Evolutionary conservation across 345 rosid genomes (phyloP), one percentile per base, ranked within the genome.

Genomic region (Brassica rapa): DNA sequence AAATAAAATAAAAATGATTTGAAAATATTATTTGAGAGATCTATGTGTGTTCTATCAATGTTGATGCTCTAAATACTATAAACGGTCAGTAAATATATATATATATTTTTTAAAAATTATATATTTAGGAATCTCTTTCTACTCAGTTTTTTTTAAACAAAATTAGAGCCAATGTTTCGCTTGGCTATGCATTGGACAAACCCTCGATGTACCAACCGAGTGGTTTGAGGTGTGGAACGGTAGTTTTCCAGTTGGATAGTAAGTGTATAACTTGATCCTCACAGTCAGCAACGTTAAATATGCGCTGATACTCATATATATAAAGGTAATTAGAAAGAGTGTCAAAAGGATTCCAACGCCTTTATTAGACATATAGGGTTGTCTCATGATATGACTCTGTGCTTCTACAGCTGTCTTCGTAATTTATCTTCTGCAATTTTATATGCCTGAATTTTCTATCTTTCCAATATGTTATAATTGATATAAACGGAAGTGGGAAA

Each of bases 361-460:
- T 77, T 83, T 87, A 62, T 55, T 68, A 68, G 82, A 75, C 87
- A 79, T 81, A 78, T 75, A 62, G 82, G 75, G 76, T 80, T 84
- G 86, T 83, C 82, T 84, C 88, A 77, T 83, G 89, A 87, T 82
- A 71, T 80, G 85, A 82, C 84, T 70, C 35, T 83, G 56, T 63
- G 64, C 77, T 78, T 51, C 72, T 66, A 65, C 76, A 82, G 81
- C 80, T 66, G 75, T 77, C 68, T 60, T 60, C 8, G 16, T 11
- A 56, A 71, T 56, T 12, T 57, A 23, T 39, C 66, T 62, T 71
- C 30, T 74, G 68, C 30, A 68, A 33, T 35, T 62, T 4, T 66
- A 32, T 69, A 70, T 68, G 65, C 23, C 62, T 33, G 12, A 32
- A 60, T 67, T 66, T 72, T 33, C 41, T 25, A 24, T 53, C 43